These are phyloP conservation scores for Entamoeba histolytica DNA, from an alignment of 208 protist species.

Conservation along the genomic window DNA sequence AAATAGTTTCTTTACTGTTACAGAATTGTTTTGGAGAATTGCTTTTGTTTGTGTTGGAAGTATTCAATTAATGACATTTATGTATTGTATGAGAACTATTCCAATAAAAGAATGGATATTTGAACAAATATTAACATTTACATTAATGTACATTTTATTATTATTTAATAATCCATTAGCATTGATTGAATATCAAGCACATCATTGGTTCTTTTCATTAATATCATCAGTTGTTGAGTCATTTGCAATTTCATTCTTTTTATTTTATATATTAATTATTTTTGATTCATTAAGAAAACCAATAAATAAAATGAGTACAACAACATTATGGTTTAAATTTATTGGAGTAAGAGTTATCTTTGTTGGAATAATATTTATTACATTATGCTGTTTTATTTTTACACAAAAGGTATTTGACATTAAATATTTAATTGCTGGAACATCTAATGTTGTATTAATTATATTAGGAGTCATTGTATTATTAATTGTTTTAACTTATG, in stretches of 20 bases:
- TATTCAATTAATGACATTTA: background rate
- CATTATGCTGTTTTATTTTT: background rate
- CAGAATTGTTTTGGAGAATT: background rate
- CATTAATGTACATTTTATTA: background rate
- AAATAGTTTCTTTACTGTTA: background rate
- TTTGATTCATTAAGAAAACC: background rate
- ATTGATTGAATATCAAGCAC: background rate
- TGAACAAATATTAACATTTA: background rate
- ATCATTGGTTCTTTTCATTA: background rate
- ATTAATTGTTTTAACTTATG: background rate
- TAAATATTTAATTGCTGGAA: background rate
- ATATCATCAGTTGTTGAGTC: background rate
- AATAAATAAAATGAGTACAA: background rate
- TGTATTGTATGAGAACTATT: background rate
- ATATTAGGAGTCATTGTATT: background rate
- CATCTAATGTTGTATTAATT: background rate
- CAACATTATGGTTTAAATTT: background rate
- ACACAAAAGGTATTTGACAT: background rate
- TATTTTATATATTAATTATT: background rate
- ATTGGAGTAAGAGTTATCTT: background rate
- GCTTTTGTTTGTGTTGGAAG: background rate
- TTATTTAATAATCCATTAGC: background rate
- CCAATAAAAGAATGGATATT: background rate
- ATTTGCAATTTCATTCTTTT: background rate
- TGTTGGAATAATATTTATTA: background rate